Percentiles rank a stretch among this genome's conserved stretches.
Conservation (phyloP, 495 filamentous ascomycete genomes). For the Penicillium daleae region DNA sequence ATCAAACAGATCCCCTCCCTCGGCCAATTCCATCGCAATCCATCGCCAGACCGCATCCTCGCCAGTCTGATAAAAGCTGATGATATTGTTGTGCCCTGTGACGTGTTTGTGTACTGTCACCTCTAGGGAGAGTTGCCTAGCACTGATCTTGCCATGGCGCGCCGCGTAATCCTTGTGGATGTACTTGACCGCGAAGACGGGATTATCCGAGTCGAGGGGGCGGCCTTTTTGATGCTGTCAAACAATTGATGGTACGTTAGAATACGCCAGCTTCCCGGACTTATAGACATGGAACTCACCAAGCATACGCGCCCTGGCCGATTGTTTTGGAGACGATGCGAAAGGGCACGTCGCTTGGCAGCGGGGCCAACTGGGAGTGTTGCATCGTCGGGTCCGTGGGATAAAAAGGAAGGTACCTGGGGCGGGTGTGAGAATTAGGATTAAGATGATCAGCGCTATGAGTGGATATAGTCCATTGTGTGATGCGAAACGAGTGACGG, state of each 20-base stretch:
- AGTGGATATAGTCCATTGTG: conserved; percentile 2
- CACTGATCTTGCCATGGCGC: conserved; percentile 82
- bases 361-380: conserved; percentile 86
- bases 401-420: not conserved
- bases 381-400: conserved; percentile 44
- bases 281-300: conserved; percentile 57
- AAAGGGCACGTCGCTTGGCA: conserved; percentile 87
- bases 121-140: conserved; percentile 87
- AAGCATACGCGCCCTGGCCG: conserved; percentile 94
- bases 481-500: conserved; percentile 9
- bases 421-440: not conserved
- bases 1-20: conserved; percentile 97
- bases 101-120: conserved; percentile 85
- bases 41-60: conserved; percentile 92
- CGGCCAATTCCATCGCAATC: conserved; percentile 98
- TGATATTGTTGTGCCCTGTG: conserved; percentile 88
- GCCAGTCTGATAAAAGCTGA: conserved; percentile 84
- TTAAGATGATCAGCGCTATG: conserved; percentile 7
- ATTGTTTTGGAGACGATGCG: conserved; percentile 95
- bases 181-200: conserved; percentile 95
- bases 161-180: conserved; percentile 96
- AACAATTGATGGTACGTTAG: conserved; percentile 8
- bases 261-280: not conserved
- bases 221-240: conserved; percentile 89
- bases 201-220: conserved; percentile 67